phyloP scores from a whole-genome alignment of 176 grass and related monocot species.

The Carex cristatella region DNA sequence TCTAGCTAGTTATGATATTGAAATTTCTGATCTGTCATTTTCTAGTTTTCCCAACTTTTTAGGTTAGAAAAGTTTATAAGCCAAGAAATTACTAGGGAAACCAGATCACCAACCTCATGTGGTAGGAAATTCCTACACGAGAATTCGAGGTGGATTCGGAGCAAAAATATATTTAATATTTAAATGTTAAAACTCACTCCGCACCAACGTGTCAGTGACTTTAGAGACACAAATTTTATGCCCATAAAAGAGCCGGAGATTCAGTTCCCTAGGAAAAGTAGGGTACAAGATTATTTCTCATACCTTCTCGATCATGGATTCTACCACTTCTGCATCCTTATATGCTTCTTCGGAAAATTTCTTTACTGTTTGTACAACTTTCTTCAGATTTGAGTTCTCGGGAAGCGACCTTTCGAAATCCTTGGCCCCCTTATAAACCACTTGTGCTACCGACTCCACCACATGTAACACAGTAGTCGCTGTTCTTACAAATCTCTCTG shows the following conservation, averaged over 20 bases:
- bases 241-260: too few species aligned
- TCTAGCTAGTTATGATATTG: background rate
- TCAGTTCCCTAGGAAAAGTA: background rate
- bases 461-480: slow-evolving; percentile 29
- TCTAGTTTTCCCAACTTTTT: too few species aligned
- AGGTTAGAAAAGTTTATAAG: background rate
- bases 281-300: background rate
- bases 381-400: slow-evolving; percentile 32
- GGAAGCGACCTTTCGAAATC: slow-evolving; percentile 40
- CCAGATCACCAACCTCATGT: too few species aligned
- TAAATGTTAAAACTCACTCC: too few species aligned
- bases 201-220: too few species aligned
- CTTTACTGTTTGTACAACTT: slow-evolving; percentile 35
- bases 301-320: slow-evolving; percentile 55
- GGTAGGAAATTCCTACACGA: too few species aligned
- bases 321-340: slow-evolving; percentile 45
- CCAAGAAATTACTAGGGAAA: background rate
- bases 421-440: slow-evolving; percentile 40
- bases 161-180: too few species aligned
- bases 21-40: background rate
- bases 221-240: too few species aligned
- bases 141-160: too few species aligned
- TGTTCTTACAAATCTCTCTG: slow-evolving; percentile 32
- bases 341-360: slow-evolving; percentile 47
- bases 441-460: slow-evolving; percentile 55